These are phyloP conservation scores for Guadua angustifolia DNA, from an alignment of 176 grass and related monocot species.

Conservation along the genomic window DNA sequence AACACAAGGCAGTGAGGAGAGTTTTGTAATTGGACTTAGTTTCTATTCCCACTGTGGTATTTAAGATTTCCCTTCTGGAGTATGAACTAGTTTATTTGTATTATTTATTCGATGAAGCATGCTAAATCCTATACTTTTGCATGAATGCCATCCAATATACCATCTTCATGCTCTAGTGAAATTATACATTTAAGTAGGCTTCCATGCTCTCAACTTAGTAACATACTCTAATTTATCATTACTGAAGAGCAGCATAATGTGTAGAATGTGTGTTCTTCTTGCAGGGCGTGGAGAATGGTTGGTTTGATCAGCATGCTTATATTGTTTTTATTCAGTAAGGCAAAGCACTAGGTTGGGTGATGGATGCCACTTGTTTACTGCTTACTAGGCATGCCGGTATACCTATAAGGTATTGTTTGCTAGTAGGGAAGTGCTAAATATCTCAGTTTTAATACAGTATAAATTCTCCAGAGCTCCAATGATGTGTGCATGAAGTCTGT, in stretches of 20 bases:
- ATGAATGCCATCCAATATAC: background rate
- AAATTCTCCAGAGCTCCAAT: background rate
- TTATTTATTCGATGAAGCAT: background rate
- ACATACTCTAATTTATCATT: background rate
- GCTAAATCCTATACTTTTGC: background rate
- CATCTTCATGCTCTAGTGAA: background rate
- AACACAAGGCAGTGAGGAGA: background rate
- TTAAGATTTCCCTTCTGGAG: slow-evolving; percentile 1
- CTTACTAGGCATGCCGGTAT: background rate
- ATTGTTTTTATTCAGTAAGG: background rate
- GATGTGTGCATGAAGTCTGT: background rate
- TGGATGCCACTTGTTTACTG: background rate
- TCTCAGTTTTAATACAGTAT: background rate
- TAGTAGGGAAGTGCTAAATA: background rate
- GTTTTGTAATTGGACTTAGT: background rate
- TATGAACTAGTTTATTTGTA: background rate
- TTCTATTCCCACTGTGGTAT: background rate
- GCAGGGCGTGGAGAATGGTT: background rate
- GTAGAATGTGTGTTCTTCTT: background rate
- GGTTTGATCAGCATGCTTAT: background rate
- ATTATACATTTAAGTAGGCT: background rate
- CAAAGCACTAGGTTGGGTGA: background rate
- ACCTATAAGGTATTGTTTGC: background rate
- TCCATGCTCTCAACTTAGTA: background rate
- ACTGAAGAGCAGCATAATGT: background rate